Evolutionary conservation across 2,329 filamentous ascomycete species (phyloP).

Genomic region (Cladosporium halotolerans): DNA sequence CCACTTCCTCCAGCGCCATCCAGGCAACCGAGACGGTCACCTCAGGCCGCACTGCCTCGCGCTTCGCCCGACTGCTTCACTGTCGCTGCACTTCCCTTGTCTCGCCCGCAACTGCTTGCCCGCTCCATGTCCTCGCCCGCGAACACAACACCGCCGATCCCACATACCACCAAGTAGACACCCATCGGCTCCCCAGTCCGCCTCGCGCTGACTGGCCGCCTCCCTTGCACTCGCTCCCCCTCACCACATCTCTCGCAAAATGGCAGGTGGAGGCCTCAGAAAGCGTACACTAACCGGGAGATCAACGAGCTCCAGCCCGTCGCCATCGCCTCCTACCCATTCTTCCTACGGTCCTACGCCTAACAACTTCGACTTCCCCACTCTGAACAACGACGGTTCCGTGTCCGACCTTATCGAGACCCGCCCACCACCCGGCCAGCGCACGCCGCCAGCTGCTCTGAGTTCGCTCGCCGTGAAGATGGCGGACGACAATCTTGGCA

Average conservation of each 20-base stretch:
- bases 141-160: background rate
- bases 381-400: constrained; percentile 26
- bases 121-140: no score
- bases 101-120: no score
- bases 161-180: background rate
- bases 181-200: background rate
- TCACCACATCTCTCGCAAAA: background rate
- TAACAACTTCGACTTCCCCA: constrained; percentile 22
- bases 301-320: background rate
- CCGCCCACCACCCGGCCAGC: constrained; percentile 9
- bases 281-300: constrained; percentile 1
- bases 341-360: background rate
- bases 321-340: background rate
- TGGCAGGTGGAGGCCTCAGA: background rate
- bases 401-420: constrained; percentile 19
- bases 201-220: background rate
- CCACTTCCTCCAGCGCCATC: background rate
- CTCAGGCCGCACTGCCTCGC: background rate
- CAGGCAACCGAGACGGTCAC: background rate
- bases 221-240: background rate
- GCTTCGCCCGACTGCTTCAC: background rate
- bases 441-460: constrained; percentile 27
- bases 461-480: constrained; percentile 24
- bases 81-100: background rate
- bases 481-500: constrained; percentile 15